Conservation (phyloP, 2,329 filamentous ascomycete genomes). For the Nemania serpens region DNA sequence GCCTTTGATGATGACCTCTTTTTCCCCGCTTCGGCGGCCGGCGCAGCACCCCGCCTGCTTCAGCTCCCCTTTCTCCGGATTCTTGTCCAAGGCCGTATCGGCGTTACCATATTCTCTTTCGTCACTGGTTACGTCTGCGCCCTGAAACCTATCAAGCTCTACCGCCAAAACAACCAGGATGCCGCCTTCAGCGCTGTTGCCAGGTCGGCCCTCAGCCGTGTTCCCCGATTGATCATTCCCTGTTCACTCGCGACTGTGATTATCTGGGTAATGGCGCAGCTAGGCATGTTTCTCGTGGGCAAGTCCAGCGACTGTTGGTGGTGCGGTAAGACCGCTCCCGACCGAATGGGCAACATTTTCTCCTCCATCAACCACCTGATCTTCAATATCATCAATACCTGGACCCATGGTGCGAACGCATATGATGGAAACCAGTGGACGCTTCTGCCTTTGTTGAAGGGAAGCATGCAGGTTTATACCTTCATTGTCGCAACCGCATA, state of each 20-base stretch:
- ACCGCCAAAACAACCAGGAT: conserved; percentile 57
- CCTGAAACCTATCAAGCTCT: conserved; percentile 62
- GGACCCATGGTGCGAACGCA: conserved; percentile 54
- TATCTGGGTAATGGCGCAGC: conserved; percentile 57
- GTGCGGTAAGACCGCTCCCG: conserved; percentile 56
- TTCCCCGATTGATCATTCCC: conserved; percentile 62
- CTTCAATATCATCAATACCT: conserved; percentile 54
- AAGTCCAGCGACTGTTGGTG: conserved; percentile 64
- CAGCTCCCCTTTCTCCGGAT: conserved; percentile 65
- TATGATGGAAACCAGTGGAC: conserved; percentile 66
- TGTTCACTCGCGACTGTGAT: conserved; percentile 59
- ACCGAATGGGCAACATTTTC: conserved; percentile 45
- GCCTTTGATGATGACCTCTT: conserved; percentile 58
- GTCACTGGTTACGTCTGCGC: conserved; percentile 69
- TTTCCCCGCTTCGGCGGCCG: conserved; percentile 50
- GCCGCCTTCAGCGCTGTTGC: conserved; percentile 59
- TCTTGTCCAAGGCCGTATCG: conserved; percentile 63
- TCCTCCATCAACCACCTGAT: conserved; percentile 51
- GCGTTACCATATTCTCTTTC: conserved; percentile 69
- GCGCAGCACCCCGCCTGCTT: conserved; percentile 53
- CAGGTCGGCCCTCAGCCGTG: conserved; percentile 61
- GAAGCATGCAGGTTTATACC: conserved; percentile 59
- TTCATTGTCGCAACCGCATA: conserved; percentile 57
- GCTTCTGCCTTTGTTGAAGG: conserved; percentile 57
- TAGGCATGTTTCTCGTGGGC: conserved; percentile 61